phyloP scores from a whole-genome alignment of 805 yeast species.

The Isabelozyma rhagii region DNA sequence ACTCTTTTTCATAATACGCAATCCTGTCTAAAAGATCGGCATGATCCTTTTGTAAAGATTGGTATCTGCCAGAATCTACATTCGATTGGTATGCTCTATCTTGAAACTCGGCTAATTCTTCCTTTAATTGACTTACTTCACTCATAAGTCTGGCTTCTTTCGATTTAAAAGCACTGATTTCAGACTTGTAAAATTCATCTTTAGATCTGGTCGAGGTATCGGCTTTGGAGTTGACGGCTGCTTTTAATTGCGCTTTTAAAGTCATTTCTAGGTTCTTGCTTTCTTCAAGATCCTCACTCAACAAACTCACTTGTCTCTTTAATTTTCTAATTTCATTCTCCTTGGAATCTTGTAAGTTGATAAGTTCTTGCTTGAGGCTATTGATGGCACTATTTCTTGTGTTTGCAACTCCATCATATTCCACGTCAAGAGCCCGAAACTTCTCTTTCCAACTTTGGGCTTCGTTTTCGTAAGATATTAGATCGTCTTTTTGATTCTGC shows the following conservation, averaged over 20 bases:
- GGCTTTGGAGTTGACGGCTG: slow-evolving; percentile 9
- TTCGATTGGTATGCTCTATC: slow-evolving; percentile 16
- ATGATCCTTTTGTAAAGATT: slow-evolving; percentile 12
- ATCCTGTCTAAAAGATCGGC: slow-evolving; percentile 23
- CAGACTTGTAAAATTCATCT: slow-evolving; percentile 14
- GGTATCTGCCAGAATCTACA: slow-evolving; percentile 8
- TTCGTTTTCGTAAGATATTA: slow-evolving; percentile 13
- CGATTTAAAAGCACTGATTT: slow-evolving; percentile 17
- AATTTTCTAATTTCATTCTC: slow-evolving; percentile 9
- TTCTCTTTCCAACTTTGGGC: slow-evolving; percentile 8
- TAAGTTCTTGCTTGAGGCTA: slow-evolving; percentile 3
- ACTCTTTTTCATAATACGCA: slow-evolving; percentile 25
- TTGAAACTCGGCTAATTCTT: slow-evolving; percentile 26
- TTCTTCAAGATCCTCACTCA: slow-evolving; percentile 16
- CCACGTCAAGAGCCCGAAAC: slow-evolving; percentile 5
- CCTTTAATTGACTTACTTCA: slow-evolving; percentile 18
- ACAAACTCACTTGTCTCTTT: slow-evolving; percentile 11
- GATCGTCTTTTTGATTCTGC: slow-evolving; percentile 9
- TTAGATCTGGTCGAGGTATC: slow-evolving; percentile 3
- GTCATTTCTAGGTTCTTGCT: slow-evolving; percentile 19
- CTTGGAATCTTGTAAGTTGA: slow-evolving; percentile 10
- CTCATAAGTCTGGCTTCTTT: slow-evolving; percentile 15
- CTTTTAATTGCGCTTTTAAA: slow-evolving; percentile 19
- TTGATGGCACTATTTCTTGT: slow-evolving; percentile 1
- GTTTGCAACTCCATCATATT: slow-evolving; percentile 1